These are phyloP conservation scores for Helichrysum umbraculigerum DNA, from an alignment of 129 eudicot genomes.

Conservation along the genomic window DNA sequence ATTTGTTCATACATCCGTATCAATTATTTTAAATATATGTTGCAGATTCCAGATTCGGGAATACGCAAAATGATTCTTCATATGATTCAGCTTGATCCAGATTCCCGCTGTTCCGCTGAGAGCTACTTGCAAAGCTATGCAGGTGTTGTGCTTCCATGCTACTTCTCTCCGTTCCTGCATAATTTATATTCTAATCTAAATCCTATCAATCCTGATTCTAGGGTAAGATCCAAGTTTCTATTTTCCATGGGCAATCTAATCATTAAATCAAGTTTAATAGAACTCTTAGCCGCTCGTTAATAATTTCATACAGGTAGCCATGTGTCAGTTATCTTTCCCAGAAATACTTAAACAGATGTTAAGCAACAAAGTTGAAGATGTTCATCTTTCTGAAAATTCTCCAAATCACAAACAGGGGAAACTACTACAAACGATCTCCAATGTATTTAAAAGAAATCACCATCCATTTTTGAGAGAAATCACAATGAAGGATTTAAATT, in stretches of 20 bases:
- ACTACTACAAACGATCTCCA: conserved; percentile 62
- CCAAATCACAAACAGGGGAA: conserved; percentile 50
- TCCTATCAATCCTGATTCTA: conserved; percentile 82
- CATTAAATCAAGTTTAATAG: neutral
- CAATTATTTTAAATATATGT: conserved; percentile 11
- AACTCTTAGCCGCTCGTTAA: conserved; percentile 16
- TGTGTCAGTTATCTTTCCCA: conserved; percentile 81
- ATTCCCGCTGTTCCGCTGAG: conserved; percentile 85
- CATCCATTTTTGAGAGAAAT: conserved; percentile 72
- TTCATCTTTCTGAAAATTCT: conserved; percentile 33
- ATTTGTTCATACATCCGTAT: conserved; percentile 1
- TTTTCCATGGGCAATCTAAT: neutral
- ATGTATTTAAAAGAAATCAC: conserved; percentile 64
- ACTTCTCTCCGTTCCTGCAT: conserved; percentile 93
- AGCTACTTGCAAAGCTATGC: conserved; percentile 82
- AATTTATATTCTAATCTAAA: conserved; percentile 76
- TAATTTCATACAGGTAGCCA: conserved; percentile 62
- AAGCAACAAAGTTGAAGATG: conserved; percentile 47
- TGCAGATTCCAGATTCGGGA: conserved; percentile 98
- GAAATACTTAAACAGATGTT: conserved; percentile 93
- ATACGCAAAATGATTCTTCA: conserved; percentile 96
- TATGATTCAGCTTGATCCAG: conserved; percentile 95
- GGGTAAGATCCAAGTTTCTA: conserved; percentile 52
- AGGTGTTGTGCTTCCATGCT: conserved; percentile 78
- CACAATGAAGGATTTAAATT: conserved; percentile 60